These are phyloP conservation scores for Persicaria tinctoria DNA, from an alignment of 148 eudicot genomes.

Conservation along the genomic window DNA sequence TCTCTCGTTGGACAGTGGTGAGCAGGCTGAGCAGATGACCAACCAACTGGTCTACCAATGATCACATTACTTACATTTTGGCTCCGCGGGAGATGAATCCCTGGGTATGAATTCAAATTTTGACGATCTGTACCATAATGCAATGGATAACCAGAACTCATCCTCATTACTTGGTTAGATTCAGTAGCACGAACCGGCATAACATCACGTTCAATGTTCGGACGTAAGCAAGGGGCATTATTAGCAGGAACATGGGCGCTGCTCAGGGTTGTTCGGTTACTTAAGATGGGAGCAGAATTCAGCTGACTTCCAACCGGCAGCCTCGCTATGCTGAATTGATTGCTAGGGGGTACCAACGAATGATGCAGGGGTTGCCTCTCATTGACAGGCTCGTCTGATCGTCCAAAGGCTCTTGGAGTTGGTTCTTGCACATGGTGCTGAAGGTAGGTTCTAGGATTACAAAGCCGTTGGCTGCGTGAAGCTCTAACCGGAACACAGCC, in stretches of 20 bases:
- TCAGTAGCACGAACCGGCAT: constrained; percentile 24
- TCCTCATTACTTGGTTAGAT: constrained; percentile 22
- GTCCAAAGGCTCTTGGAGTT: constrained; percentile 9
- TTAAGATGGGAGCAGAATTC: constrained; percentile 22
- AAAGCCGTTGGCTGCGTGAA: constrained; percentile 73
- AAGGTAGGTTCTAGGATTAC: constrained; percentile 66
- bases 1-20: constrained; percentile 27
- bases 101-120: constrained; percentile 26
- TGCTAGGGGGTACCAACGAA: constrained; percentile 22
- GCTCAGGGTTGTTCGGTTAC: constrained; percentile 22
- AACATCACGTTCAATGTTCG: constrained; percentile 21
- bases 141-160: constrained; percentile 60
- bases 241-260: constrained; percentile 20
- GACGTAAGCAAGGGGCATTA: constrained; percentile 20
- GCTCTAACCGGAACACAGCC: constrained; percentile 89
- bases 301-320: constrained; percentile 23
- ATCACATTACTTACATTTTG: constrained; percentile 40
- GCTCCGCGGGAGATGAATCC: constrained; percentile 28
- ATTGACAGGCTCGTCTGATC: constrained; percentile 18
- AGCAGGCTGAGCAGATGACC: constrained; percentile 37
- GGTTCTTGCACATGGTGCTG: constrained; percentile 47
- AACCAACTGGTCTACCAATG: constrained; percentile 59
- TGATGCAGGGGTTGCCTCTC: constrained; percentile 29
- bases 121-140: constrained; percentile 43
- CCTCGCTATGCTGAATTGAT: constrained; percentile 27